Evolutionary conservation across 768 basidiomycete genomes (phyloP), one percentile per base, ranked within the genome.

Genomic region (Megacollybia marginata): DNA sequence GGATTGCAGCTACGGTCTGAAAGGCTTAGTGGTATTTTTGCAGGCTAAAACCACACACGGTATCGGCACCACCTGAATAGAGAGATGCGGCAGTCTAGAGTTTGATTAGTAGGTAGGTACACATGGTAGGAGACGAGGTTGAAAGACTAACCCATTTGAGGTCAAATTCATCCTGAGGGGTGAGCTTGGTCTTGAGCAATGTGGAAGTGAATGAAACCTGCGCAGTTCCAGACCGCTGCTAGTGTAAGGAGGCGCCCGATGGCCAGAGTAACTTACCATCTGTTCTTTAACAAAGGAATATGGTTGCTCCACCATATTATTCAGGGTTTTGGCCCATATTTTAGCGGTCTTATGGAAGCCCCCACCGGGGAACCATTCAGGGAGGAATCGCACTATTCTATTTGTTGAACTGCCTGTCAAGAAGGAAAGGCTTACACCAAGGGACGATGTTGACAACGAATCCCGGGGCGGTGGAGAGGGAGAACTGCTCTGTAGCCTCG

Each of bases 311-410:
- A 62, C 57, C 65, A 68, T 66, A 23, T 65, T 58, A 6, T 56
- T 42, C 18, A 65, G 58, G 20, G 57, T 60, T 44, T 48, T 56
- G 31, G 59, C 62, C 66, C 69, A 67, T 38, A 54, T 44, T n/a
- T 57, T 56, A 11, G 69, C 67, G 43, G 58, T 66, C 46, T 55
- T 60, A 48, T 69, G 57, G 48, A 70, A 69, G 18, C 66, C 59
- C 15, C 65, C 65, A 1, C 67, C 69, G 15, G 69, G 69, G 2
- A 69, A 9, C 66, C 69, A 69, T 31, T 34, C 49, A 1, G 67
- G 67, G 16, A 69, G 52, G 43, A 69, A 55, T 44, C 66, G 69
- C 47, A 70, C 70, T 71, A 23, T 15, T 18, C 33, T 10, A 40
- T 18, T 6, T 13, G 19, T 13, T 38, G 28, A 16, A 10, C 20